Evolutionary conservation across 768 basidiomycete genomes (phyloP).

Genomic region (Lactarius quietus): DNA sequence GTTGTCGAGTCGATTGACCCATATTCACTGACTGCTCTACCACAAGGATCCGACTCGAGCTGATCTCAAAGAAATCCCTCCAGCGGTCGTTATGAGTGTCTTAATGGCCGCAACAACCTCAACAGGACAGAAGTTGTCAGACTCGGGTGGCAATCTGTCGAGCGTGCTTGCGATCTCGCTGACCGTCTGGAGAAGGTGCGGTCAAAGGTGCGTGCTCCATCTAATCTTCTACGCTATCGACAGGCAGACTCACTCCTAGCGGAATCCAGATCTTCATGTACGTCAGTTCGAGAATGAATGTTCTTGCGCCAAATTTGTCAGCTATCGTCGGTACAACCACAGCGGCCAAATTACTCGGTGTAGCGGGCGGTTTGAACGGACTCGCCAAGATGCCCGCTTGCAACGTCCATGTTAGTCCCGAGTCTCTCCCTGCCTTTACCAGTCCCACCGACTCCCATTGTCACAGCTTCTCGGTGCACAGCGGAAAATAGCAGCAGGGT

Average conservation of each 20-base stretch:
- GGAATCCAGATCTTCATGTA: slow-evolving; percentile 86
- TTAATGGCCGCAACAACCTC: slow-evolving; percentile 94
- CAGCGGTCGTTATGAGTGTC: slow-evolving; percentile 94
- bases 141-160: slow-evolving; percentile 70
- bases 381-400: slow-evolving; percentile 93
- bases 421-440: not conserved
- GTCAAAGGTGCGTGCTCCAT: slow-evolving; percentile 57
- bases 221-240: not conserved
- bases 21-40: not conserved
- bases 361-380: slow-evolving; percentile 88
- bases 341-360: slow-evolving; percentile 96
- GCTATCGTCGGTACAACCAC: slow-evolving; percentile 98
- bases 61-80: slow-evolving; percentile 70
- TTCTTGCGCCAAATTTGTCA: slow-evolving; percentile 96
- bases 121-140: slow-evolving; percentile 65
- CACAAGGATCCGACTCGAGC: slow-evolving; percentile 82
- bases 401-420: slow-evolving; percentile 79
- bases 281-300: slow-evolving; percentile 98
- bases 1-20: not conserved
- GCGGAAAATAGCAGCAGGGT: slow-evolving; percentile 87
- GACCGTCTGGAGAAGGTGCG: slow-evolving; percentile 85
- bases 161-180: slow-evolving; percentile 85
- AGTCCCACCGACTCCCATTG: not conserved
- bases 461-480: slow-evolving; percentile 87
- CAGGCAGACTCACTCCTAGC: not conserved